Evolutionary conservation across 1,284 basidiomycete genomes (phyloP), one percentile per base, ranked within the genome.

Genomic region (Polyporus tsugae): DNA sequence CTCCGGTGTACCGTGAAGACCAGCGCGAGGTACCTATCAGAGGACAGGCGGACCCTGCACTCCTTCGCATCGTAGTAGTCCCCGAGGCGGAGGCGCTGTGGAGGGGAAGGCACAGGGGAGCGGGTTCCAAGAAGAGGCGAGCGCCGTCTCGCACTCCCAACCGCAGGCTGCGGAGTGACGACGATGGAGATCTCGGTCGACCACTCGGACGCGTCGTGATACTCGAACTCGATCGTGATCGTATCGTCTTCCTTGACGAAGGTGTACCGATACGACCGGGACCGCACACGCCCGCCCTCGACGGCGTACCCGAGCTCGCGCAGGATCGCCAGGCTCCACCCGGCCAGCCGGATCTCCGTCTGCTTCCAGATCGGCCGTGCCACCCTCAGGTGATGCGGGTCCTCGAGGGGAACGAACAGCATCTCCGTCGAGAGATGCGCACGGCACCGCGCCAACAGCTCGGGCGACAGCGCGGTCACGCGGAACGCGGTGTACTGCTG

Each of bases 381-480:
- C 6, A 58, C 55, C 35, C 55, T 7, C 19, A 49, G 29, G 6
- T 49, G 42, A n/a, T 19, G 42, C 1, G 60, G 42, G 46, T 46
- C 42, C 25, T 62, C 60, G 42, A 49, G 60, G 0, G 41, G 44
- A 4, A 62, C 11, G 44, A 49, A 62, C 33, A 62, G 42, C n/a
- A 46, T 42, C 60, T 49, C 46, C n/a, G 42, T 29, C 19, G 17
- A 49, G 33, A 62, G 60, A 13, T 49, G 60, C 7, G 29, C 44
- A 19, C 29, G 44, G 42, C 60, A 62, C 38, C 60, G 29, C n/a
- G 19, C 25, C 33, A 62, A 44, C 17, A 46, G 44, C 42, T 62
- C 60, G 13, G 60, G 60, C 19, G 60, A 49, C 44, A 62, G 60
- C 10, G 60, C 60, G 60, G 46, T 49, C 19, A 62, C 60, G 17